Evolutionary conservation across 192 early-diverging fungal species (phyloP).

Genomic region (Coemansia sp.): DNA sequence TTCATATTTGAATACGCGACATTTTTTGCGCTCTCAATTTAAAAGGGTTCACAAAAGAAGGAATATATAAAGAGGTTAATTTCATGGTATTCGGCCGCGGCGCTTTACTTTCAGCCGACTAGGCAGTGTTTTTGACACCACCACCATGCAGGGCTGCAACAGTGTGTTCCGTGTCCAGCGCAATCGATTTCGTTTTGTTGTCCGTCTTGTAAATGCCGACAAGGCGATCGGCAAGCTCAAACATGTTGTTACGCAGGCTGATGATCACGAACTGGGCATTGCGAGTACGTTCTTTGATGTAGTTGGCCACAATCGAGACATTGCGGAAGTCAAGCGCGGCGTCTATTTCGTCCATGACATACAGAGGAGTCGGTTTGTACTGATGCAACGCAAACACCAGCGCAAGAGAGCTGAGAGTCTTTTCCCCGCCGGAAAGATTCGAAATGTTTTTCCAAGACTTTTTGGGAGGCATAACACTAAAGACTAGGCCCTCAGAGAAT

Average conservation of each 20-base stretch:
- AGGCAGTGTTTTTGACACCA: conserved; percentile 6
- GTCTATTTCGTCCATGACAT: conserved; percentile 99
- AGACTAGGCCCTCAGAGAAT: conserved; percentile 98
- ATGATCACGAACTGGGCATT: conserved; percentile 99
- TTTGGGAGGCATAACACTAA: conserved; percentile 99
- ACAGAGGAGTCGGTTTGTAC: conserved; percentile 99
- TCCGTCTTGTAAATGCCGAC: conserved; percentile 99
- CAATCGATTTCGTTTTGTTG: conserved; percentile 80
- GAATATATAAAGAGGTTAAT: too few relatives aligned
- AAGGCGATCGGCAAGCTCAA: conserved; percentile 97
- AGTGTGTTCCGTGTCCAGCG: conserved; percentile 46
- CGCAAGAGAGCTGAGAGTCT: conserved; percentile 98
- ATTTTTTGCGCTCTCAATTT: too few relatives aligned
- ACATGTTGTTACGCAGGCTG: conserved; percentile 99
- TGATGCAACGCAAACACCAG: conserved; percentile 99
- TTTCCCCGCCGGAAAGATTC: conserved; percentile 99
- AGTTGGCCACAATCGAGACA: conserved; percentile 98
- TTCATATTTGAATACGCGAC: too few relatives aligned
- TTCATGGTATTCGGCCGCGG: background rate
- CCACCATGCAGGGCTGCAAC: conserved; percentile 14
- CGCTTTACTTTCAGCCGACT: background rate
- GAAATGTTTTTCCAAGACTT: conserved; percentile 99
- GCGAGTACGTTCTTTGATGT: conserved; percentile 96
- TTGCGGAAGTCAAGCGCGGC: conserved; percentile 98
- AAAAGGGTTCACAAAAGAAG: too few relatives aligned